Base-by-base conservation (phyloP, 805 yeast genomes). In the Ogataea pignaliae region DNA sequence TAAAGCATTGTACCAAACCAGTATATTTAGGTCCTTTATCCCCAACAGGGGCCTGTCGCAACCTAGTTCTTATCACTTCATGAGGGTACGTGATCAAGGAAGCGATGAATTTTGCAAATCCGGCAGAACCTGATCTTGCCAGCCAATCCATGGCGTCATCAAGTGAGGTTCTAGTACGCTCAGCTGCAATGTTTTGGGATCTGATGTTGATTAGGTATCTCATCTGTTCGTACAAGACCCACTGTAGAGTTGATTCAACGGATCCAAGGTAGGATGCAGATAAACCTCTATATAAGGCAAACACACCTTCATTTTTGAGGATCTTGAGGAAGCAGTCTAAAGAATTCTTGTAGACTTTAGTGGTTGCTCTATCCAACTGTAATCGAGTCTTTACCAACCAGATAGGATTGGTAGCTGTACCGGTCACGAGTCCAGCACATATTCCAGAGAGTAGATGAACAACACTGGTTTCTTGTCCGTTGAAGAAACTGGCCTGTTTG, bases 201-300 rank as follows among this genome's bases (percentile, higher is more conserved):
- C 82, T 73, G 53, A 69, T 72, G 51, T 68, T 65, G 38, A 93
- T 85, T 33, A 85, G 61, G 18, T 70, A 56, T 61, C 85, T 88
- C 97, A 93, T 90, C 63, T 88, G 96, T 66, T 93, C 99, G 60
- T 93, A 93, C 35, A 93, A 73, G 18, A 93, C 86, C 99, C 99
- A 93, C 64, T 93, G 99, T 43, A 93, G 66, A 1, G 97, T 88
- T 38, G 95, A 83, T 68, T 93, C 99, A 2, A 77, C 81, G 0
- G 96, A 90, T 5, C 99, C 99, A 49, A 93, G 69, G 63, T 93
- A 93, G 1, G 97, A 88, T 0, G 98, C 98, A 35, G 91, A 81
- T 43, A 93, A 70, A n/a, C 99, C 99, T 54, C 81, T 80, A 60
- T 93, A 93, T 29, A 93, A 71, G 18, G 96, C 90, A 8, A 57